Evolutionary conservation across 805 yeast genomes (phyloP).

Genomic region (Sugiyamaella boreocaroliniensis): DNA sequence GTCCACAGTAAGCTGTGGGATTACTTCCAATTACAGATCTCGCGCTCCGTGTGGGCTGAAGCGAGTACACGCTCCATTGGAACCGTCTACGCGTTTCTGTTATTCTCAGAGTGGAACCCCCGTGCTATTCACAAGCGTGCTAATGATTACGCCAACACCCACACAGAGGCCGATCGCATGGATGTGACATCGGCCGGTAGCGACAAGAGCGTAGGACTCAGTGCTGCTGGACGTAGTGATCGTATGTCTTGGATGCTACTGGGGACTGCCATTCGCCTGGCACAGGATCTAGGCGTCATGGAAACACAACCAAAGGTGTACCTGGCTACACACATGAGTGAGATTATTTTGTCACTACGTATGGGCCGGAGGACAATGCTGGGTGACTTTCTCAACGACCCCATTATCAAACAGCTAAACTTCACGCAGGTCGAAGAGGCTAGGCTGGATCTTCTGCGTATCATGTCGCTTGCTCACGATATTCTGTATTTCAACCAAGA

Average conservation of each 20-base stretch:
- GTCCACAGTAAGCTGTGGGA: conserved; percentile 79
- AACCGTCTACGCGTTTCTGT: conserved; percentile 72
- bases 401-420: conserved; percentile 39
- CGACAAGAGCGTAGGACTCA: conserved; percentile 43
- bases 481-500: conserved; percentile 55
- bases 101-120: conserved; percentile 94
- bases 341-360: conserved; percentile 74
- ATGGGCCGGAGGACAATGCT: conserved; percentile 74
- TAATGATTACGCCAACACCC: conserved; percentile 57
- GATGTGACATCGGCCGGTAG: conserved; percentile 12
- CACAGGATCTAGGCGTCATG: conserved; percentile 79
- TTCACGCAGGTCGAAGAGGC: conserved; percentile 67
- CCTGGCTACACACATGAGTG: conserved; percentile 79
- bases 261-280: conserved; percentile 78
- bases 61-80: conserved; percentile 84
- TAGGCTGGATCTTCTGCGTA: conserved; percentile 68
- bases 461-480: conserved; percentile 76
- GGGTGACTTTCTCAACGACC: conserved; percentile 54
- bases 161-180: conserved; percentile 9
- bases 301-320: conserved; percentile 67
- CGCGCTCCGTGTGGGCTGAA: conserved; percentile 91
- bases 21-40: conserved; percentile 70
- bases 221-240: conserved; percentile 80
- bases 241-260: conserved; percentile 92
- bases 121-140: conserved; percentile 86